Base-by-base conservation (phyloP, 2,329 filamentous ascomycete species). In the Neofusicoccum laricinum region DNA sequence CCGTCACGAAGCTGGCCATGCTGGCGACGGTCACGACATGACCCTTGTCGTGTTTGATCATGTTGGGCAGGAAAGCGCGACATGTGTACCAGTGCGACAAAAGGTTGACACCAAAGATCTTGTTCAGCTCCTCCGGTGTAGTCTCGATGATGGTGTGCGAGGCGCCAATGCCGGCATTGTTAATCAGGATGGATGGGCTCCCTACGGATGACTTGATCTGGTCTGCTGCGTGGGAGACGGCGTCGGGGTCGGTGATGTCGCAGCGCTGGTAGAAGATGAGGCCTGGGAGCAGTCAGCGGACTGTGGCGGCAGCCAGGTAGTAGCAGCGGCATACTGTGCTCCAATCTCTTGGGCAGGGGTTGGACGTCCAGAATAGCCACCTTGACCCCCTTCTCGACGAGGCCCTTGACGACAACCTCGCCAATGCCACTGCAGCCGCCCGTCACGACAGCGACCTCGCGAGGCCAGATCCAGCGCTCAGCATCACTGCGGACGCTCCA, bases 1-100 rank as follows among this genome's bases (percentile, higher is more conserved):
- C 67, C 0, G 75, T 74, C 4, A 84, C 64, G 68, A 82, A 86
- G 40, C 80, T 82, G 10, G 83, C 83, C 69, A 82, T 76, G 65
- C 81, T 84, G 2, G 85, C 84, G 14, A 87, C 77, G 0, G 83
- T 85, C 11, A 88, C 77, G 34, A 87, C 76, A 66, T 87, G 85
- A 2, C 85, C 61, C 71, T 70, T 80, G 64, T 76, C 72, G 17
- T 68, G 61, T 2, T 66, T 61, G 19, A 77, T 69, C 76, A 78
- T 78, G 50, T 70, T 69, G 2, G 76, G 76, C 6, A 78, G 65
- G 65, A 78, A 77, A 0, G 71, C 75, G 36, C 73, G 70, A 51
- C 70, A 68, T 0, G 72, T 75, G n/a, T 69, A 70, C 68, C 70
- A 78, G 58, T 78, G 73, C 59, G 71, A 73, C 4, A 77, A 67